Percentiles rank a stretch among this genome's conserved stretches.
Conservation (phyloP, 2,329 filamentous ascomycete species). For the Pseudogymnoascus verrucosus region DNA sequence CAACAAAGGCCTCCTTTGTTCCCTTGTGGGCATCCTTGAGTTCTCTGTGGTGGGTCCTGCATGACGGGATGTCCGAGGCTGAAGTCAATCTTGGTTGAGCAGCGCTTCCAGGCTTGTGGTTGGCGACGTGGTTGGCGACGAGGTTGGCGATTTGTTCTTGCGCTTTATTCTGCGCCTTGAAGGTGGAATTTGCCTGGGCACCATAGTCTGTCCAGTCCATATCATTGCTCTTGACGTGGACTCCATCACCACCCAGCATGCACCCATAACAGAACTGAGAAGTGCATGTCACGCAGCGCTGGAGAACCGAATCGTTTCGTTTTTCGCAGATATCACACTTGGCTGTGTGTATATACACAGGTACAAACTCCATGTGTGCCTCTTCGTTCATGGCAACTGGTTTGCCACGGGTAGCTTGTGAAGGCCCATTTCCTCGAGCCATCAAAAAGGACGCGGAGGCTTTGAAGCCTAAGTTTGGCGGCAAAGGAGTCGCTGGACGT, state of each 20-base stretch:
- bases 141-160: neutral
- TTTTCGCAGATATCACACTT: slow-evolving; percentile 8
- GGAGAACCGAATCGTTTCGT: neutral
- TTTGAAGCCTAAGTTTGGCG: neutral
- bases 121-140: too few relatives aligned
- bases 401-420: neutral
- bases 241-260: neutral
- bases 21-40: neutral
- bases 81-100: neutral
- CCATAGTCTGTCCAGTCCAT: slow-evolving; percentile 2
- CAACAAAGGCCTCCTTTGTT: neutral
- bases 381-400: neutral
- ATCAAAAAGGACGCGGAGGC: neutral
- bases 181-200: neutral
- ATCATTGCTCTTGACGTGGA: neutral
- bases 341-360: slow-evolving; percentile 8
- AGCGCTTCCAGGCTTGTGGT: neutral
- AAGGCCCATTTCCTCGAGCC: neutral
- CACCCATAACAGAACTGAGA: neutral
- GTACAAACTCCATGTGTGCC: neutral
- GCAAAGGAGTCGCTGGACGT: neutral
- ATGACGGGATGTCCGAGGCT: neutral
- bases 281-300: neutral
- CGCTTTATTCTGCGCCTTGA: neutral
- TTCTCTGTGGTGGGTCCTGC: neutral